phyloP scores from a whole-genome alignment of 2,329 filamentous ascomycete species.

The Blastomyces parvus region DNA sequence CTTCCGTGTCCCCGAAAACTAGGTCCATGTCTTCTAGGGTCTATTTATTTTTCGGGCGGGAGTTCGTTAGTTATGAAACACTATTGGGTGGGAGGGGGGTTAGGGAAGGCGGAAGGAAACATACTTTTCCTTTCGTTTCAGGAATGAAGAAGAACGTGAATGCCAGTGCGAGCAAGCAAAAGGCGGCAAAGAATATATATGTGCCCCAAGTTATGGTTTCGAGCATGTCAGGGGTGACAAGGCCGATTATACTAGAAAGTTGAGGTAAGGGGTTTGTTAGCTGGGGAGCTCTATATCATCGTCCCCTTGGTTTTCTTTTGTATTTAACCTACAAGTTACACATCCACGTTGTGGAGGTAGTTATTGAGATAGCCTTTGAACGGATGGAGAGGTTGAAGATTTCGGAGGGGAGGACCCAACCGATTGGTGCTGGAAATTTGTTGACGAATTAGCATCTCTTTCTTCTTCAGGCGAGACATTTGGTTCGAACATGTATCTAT shows the following conservation, averaged over 20 bases:
- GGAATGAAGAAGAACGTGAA: constrained; percentile 31
- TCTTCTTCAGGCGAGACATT: not conserved
- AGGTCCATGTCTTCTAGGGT: constrained; percentile 50
- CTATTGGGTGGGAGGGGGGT: not conserved
- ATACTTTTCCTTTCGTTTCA: constrained; percentile 30
- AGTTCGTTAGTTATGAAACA: constrained; percentile 3
- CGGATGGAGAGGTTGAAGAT: constrained; percentile 33
- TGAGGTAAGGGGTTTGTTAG: constrained; percentile 1
- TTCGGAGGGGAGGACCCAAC: constrained; percentile 33
- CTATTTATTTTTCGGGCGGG: constrained; percentile 11
- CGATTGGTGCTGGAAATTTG: constrained; percentile 25
- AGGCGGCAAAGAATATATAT: constrained; percentile 34
- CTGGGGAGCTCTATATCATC: not conserved
- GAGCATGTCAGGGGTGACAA: constrained; percentile 32
- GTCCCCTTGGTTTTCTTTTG: not conserved
- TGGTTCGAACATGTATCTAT: not conserved
- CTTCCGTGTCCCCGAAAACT: constrained; percentile 34
- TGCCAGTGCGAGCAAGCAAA: constrained; percentile 27
- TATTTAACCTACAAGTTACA: constrained; percentile 29
- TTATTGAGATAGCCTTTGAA: constrained; percentile 32
- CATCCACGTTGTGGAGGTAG: constrained; percentile 33
- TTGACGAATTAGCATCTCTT: not conserved
- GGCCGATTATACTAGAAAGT: constrained; percentile 27
- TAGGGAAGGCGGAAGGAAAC: not conserved
- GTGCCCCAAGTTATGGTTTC: constrained; percentile 30